Percentiles rank a stretch among this genome's conserved stretches.
Conservation (phyloP, 2,329 filamentous ascomycete species). For the Sclerotinia nivalis region DNA sequence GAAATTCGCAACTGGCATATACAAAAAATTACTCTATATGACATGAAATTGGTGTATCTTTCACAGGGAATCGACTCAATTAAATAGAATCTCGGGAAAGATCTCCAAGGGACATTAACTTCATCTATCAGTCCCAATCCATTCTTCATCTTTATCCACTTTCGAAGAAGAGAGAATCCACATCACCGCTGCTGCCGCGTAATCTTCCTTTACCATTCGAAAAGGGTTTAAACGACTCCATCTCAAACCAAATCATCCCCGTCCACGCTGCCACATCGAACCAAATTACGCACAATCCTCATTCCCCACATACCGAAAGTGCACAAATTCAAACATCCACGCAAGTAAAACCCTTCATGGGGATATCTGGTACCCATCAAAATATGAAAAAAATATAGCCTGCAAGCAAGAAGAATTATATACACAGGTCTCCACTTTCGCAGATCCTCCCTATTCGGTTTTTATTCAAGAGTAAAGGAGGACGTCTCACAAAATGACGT, state of each 20-base stretch:
- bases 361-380: slow-evolving; percentile 2
- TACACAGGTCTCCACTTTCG: slow-evolving; percentile 10
- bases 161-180: not conserved
- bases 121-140: not conserved
- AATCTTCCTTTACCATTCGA: not conserved
- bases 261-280: not conserved
- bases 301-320: slow-evolving; percentile 11
- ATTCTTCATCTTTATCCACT: slow-evolving; percentile 7
- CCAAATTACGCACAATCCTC: slow-evolving; percentile 23
- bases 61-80: not conserved
- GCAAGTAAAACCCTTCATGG: slow-evolving; percentile 12
- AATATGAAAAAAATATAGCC: not conserved
- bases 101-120: not conserved
- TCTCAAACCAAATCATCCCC: slow-evolving; percentile 9
- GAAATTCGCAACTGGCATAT: not conserved
- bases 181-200: slow-evolving; percentile 11
- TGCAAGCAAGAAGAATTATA: not conserved
- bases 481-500: slow-evolving; percentile 21
- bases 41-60: not conserved
- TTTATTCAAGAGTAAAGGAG: slow-evolving; percentile 9
- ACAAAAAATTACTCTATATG: not conserved
- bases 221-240: slow-evolving; percentile 8
- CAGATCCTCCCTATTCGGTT: slow-evolving; percentile 21
- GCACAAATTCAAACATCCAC: slow-evolving; percentile 14
- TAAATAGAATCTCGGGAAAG: not conserved